These are phyloP conservation scores for Colletotrichum spaethianum DNA, from an alignment of 2,329 filamentous ascomycete species.

Conservation along the genomic window DNA sequence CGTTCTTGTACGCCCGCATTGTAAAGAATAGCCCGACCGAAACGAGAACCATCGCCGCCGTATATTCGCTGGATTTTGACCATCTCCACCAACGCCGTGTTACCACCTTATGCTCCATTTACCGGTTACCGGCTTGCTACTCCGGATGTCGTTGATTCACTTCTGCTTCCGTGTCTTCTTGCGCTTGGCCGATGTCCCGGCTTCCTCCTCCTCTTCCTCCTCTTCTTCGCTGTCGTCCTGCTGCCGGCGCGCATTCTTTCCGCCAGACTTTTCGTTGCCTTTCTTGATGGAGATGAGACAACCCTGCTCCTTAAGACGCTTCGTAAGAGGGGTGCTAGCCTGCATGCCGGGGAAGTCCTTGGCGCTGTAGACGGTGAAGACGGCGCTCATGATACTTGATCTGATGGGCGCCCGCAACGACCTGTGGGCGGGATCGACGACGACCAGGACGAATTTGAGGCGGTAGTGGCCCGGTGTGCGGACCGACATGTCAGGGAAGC, in stretches of 20 bases:
- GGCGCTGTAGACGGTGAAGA: slow-evolving; percentile 86
- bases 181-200: slow-evolving; percentile 20
- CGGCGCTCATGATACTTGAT: slow-evolving; percentile 72
- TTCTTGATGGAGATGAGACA: slow-evolving; percentile 91
- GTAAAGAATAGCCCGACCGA: slow-evolving; percentile 10
- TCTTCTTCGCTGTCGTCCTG: slow-evolving; percentile 63
- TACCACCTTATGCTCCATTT: slow-evolving; percentile 12
- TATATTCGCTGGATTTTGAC: slow-evolving; percentile 33
- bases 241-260: slow-evolving; percentile 49
- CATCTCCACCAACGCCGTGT: slow-evolving; percentile 31
- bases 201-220: slow-evolving; percentile 60
- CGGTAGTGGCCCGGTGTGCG: slow-evolving; percentile 83
- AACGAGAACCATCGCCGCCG: slow-evolving; percentile 27
- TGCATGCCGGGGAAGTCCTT: slow-evolving; percentile 91
- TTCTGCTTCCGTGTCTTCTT: slow-evolving; percentile 35
- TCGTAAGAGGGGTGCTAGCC: slow-evolving; percentile 81
- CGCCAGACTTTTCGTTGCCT: slow-evolving; percentile 76
- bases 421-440: slow-evolving; percentile 73
- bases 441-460: slow-evolving; percentile 80
- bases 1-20: neutral
- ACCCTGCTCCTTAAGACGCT: slow-evolving; percentile 82
- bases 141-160: slow-evolving; percentile 7
- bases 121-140: slow-evolving; percentile 3
- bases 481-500: slow-evolving; percentile 86
- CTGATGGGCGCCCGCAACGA: slow-evolving; percentile 67